Evolutionary conservation across 805 yeast genomes (phyloP).

Genomic region (Wickerhamiella slavikovae): DNA sequence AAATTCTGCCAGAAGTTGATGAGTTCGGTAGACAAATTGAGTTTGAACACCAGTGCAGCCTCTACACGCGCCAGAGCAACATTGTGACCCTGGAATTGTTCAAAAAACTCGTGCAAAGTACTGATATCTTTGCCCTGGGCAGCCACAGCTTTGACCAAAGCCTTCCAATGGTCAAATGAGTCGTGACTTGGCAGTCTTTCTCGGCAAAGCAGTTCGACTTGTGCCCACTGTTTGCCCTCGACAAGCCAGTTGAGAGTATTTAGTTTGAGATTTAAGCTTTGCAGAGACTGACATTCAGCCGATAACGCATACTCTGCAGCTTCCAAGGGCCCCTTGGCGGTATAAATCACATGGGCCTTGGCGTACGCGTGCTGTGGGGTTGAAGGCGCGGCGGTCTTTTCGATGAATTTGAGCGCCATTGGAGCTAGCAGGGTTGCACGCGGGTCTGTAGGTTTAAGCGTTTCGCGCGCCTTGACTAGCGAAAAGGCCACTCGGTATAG

Average conservation of each 20-base stretch:
- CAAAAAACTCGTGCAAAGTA: conserved; percentile 18
- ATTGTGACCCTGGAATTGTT: conserved; percentile 28
- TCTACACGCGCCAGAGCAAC: conserved; percentile 33
- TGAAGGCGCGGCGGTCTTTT: conserved; percentile 28
- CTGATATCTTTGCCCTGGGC: conserved; percentile 18
- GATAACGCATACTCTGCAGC: conserved; percentile 13
- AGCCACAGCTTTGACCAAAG: conserved; percentile 26
- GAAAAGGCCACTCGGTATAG: conserved; percentile 21
- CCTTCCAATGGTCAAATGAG: conserved; percentile 61
- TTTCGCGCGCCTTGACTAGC: conserved; percentile 22
- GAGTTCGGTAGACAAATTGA: conserved; percentile 7
- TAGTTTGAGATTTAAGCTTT: conserved; percentile 34
- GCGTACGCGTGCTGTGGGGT: conserved; percentile 50
- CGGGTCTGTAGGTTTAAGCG: conserved; percentile 20
- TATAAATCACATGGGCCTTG: conserved; percentile 28
- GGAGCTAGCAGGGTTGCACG: conserved; percentile 34
- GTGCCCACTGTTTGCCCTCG: conserved; percentile 23
- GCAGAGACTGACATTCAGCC: background rate
- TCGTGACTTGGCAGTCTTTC: conserved; percentile 33
- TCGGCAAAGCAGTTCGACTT: conserved; percentile 23
- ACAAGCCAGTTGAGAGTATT: conserved; percentile 27
- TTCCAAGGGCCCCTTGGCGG: conserved; percentile 19
- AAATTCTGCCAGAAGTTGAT: conserved; percentile 24
- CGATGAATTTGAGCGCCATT: conserved; percentile 39
- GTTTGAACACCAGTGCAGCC: conserved; percentile 14